phyloP scores from a whole-genome alignment of 208 protist species.

The Leptomonas seymouri region DNA sequence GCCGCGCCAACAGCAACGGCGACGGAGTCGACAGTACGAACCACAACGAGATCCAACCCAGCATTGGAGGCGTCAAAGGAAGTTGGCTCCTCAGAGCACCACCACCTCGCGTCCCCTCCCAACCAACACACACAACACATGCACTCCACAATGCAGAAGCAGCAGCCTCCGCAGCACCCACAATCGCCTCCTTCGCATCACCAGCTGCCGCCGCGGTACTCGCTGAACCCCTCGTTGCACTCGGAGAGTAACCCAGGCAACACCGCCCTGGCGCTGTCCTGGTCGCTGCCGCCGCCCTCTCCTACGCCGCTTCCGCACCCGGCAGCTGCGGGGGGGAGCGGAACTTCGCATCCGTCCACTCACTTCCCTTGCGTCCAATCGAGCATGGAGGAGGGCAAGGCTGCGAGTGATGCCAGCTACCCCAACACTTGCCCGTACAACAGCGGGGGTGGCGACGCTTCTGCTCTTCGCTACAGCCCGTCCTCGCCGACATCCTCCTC shows the following conservation, averaged over 20 bases:
- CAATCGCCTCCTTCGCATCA: background rate
- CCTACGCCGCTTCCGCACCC: conserved; percentile 11
- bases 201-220: conserved; percentile 1
- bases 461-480: background rate
- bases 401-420: background rate
- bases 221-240: conserved; percentile 1
- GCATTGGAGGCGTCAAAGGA: background rate
- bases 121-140: background rate
- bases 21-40: background rate
- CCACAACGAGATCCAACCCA: no score
- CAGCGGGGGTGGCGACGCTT: background rate
- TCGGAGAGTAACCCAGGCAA: background rate
- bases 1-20: background rate
- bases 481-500: conserved; percentile 2
- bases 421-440: background rate
- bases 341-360: background rate
- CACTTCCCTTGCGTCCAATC: background rate
- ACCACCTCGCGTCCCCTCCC: background rate
- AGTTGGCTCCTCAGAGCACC: background rate
- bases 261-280: background rate
- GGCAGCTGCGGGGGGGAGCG: background rate
- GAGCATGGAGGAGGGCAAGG: background rate
- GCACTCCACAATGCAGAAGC: background rate
- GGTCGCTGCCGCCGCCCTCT: conserved; percentile 16
- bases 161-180: conserved; percentile 13